Evolutionary conservation across 345 rosid species (phyloP), one percentile per base, ranked within the genome.

Genomic region (Isatis tinctoria): DNA sequence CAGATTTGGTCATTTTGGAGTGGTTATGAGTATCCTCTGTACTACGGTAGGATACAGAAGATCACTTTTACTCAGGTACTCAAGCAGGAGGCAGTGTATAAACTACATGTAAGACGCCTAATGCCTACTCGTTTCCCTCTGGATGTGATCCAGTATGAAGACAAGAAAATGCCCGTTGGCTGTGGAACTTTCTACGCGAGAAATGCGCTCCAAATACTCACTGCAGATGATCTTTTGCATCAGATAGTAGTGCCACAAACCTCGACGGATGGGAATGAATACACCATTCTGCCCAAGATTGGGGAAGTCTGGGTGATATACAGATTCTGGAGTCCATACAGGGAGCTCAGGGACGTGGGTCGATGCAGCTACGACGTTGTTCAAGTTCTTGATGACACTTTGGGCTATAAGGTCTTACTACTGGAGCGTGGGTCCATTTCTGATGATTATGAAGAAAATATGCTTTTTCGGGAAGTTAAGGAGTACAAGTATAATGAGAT

Each of bases 291-390:
- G 63, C 96, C 98, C 17, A 79, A 73, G 72, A 73, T 70, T 49
- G 93, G 98, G 5, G 89, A 87, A 67, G 82, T 80, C 17, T 88
- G 96, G 93, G 96, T 80, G 27, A 74, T 93, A 66, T 86, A 88
- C 81, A 86, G 75, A 81, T 56, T 72, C 79, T 93, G 93, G 91
- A 75, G 67, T 73, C 0, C 12, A 33, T 74, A 53, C 52, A 28
- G 69, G 80, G 26, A 68, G 20, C 10, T 10, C 17, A 77, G 56
- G 28, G 83, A 74, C 5, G 44, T 30, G 72, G 85, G 82, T 14
- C 1, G 5, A 81, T 33, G 70, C 3, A 41, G 44, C 14, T 40
- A 41, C n/a, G 48, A 43, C 48, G 7, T 43, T 14, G 48, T 43
- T 43, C 2, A 43, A 5, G 4, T 48, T 48, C 53, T 48, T 48